Evolutionary conservation across 768 basidiomycete genomes (phyloP), one percentile per base, ranked within the genome.

Genomic region (Tulasnella sp.): DNA sequence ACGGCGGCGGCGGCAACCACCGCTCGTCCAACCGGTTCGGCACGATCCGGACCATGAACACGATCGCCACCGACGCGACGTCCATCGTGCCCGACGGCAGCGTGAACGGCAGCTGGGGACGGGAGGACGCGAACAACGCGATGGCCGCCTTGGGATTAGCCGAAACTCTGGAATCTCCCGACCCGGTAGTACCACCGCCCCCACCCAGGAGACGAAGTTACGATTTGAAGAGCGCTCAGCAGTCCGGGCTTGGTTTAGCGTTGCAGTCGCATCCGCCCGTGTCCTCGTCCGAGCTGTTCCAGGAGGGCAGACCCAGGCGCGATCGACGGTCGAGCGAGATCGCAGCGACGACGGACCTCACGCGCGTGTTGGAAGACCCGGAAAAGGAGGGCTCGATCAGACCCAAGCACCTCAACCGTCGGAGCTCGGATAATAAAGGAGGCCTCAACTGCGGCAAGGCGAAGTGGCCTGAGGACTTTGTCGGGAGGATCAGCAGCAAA

Each of bases 381-480:
- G 77, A 77, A 18, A 46, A 37, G 35, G 77, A 77, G 20, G 77
- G 69, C 37, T 77, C 77, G 67, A 72, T 77, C 40, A 77, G 69
- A 40, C 69, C 67, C 16, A 76, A 76, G 75, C 3, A 5, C 10
- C 3, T 40, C 18, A 55, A 32, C 44, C 67, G 77, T 29, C 39
- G 77, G 32, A 70, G 39, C 18, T 77, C 77, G 5, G 77, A 77
- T 72, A 51, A 44, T 20, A 44, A 70, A 10, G 29, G 39, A 5
- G 77, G 77, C 42, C 86, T 93, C 80, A 87, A 90, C 76, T 88
- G 93, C 44, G 89, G 90, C 44, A 92, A 93, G 83, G 92, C 91
- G 78, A 93, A 91, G 83, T 93, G 92, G 92, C 92, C 93, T 0
- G 92, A 93, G 83, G 92, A 93, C 83, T 92, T 93, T 82, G 82